A percentile compares a stretch with the other conserved stretches of the same genome.
phyloP scores from a whole-genome alignment of 1,284 basidiomycete genomes.

The Ceratobasidium sp. region DNA sequence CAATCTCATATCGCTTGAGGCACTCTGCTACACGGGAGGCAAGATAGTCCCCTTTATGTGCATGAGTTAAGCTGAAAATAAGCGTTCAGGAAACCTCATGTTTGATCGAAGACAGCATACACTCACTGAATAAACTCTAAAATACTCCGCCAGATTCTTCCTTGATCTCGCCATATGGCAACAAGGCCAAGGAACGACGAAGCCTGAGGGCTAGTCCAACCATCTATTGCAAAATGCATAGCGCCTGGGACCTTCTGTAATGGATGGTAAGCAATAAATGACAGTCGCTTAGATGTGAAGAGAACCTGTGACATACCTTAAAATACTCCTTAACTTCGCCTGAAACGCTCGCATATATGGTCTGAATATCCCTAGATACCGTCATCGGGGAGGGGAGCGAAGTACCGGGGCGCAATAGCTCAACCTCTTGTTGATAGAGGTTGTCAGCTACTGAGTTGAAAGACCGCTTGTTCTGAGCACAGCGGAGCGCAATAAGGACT shows the following conservation, averaged over 20 bases:
- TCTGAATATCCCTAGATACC: background rate
- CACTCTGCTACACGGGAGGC: constrained; percentile 3
- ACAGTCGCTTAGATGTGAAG: background rate
- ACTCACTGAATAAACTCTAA: constrained; percentile 29
- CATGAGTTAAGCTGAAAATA: constrained; percentile 26
- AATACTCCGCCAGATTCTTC: background rate
- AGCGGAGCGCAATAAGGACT: constrained; percentile 17
- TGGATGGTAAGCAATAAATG: background rate
- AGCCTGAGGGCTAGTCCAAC: constrained; percentile 22
- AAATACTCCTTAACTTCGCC: background rate
- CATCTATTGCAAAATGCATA: constrained; percentile 16
- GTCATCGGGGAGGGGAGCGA: background rate
- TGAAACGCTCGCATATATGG: background rate
- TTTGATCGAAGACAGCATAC: background rate
- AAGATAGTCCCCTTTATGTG: constrained; percentile 22
- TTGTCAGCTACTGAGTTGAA: constrained; percentile 19
- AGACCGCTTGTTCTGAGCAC: constrained; percentile 13
- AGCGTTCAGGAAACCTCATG: too few species aligned
- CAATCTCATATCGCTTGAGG: constrained; percentile 26
- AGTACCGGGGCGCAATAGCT: constrained; percentile 22
- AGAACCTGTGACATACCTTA: background rate
- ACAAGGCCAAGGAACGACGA: constrained; percentile 15
- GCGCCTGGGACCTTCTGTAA: constrained; percentile 6
- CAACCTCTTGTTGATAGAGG: constrained; percentile 18
- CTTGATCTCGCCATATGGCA: background rate